Evolutionary conservation across 805 yeast genomes (phyloP), one percentile per base, ranked within the genome.

Genomic region (Grigorovia humatica): DNA sequence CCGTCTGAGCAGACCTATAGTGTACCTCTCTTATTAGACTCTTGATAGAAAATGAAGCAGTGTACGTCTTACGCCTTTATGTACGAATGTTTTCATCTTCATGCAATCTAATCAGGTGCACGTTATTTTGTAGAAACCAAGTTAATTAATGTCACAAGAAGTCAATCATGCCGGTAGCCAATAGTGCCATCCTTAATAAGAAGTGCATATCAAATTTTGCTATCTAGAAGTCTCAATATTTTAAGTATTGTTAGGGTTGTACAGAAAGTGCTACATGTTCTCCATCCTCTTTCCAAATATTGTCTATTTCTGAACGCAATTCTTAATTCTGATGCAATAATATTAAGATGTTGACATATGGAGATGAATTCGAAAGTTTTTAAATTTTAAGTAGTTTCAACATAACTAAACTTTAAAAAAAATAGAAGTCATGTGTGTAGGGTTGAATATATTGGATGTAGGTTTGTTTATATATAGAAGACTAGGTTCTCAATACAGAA

Each of bases 1-100:
- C 79, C 2, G 83, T 78, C 50, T 83, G 83, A 79, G 62, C 79
- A 78, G 27, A 74, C 75, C 48, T 70, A 69, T 12, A 63, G 63
- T 41, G 72, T 64, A 6, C 62, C 69, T 46, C 70, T 56, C 53
- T 65, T 63, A 57, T 78, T 81, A 1, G 79, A 75, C 51, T 74
- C 75, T 0, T 54, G 58, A 55, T 75, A 79, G 9, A 77, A 76
- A 53, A 61, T 74, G 46, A 79, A 78, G 52, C 79, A 64, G 47
- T 67, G n/a, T 66, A 44, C 80, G 64, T 15, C 82, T 82, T 15
- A 69, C 68, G 4, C 81, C 81, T 9, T 65, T 58, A 46, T 72
- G 64, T 54, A 82, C 64, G 50, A n/a, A 59, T 56, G 1, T 59
- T 57, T 32, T 66, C 67, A 44, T 64, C 64, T 27, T 78, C 83